A percentile compares a stretch with the other conserved stretches of the same genome.
These are phyloP conservation scores for Apostasia shenzhenica DNA, from an alignment of 106 monocot species.

Conservation along the genomic window DNA sequence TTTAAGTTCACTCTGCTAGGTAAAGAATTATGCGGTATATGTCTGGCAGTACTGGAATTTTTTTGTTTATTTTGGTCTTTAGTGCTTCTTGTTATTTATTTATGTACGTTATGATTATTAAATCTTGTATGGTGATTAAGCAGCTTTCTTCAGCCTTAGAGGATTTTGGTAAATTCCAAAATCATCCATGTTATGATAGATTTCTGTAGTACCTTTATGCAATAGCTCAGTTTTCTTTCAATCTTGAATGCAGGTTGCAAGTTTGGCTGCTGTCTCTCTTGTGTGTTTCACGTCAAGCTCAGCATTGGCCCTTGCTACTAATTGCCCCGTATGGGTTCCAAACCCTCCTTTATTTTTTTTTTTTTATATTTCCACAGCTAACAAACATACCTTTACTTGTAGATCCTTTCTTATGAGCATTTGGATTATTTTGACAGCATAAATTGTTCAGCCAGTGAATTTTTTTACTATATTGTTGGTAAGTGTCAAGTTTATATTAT, in stretches of 20 bases:
- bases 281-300: slow-evolving; percentile 72
- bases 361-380: not conserved
- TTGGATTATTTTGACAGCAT: slow-evolving; percentile 18
- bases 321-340: slow-evolving; percentile 54
- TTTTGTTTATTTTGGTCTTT: not conserved
- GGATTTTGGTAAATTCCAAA: not conserved
- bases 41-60: not conserved
- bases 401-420: slow-evolving; percentile 49
- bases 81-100: not conserved
- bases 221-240: not conserved
- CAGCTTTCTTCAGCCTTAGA: not conserved
- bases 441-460: slow-evolving; percentile 41
- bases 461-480: slow-evolving; percentile 72
- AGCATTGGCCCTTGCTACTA: slow-evolving; percentile 61
- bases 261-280: slow-evolving; percentile 72
- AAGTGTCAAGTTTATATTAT: slow-evolving; percentile 9
- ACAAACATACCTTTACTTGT: slow-evolving; percentile 19
- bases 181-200: not conserved
- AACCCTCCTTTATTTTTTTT: not conserved
- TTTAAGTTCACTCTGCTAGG: too few species aligned
- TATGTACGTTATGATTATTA: not conserved
- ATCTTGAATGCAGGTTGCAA: slow-evolving; percentile 54
- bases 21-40: too few species aligned
- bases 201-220: not conserved
- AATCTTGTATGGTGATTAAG: not conserved